A percentile compares a stretch with the other conserved stretches of the same genome.
Conservation (phyloP, 2,329 filamentous ascomycete genomes). For the Lizonia empirigonia region DNA sequence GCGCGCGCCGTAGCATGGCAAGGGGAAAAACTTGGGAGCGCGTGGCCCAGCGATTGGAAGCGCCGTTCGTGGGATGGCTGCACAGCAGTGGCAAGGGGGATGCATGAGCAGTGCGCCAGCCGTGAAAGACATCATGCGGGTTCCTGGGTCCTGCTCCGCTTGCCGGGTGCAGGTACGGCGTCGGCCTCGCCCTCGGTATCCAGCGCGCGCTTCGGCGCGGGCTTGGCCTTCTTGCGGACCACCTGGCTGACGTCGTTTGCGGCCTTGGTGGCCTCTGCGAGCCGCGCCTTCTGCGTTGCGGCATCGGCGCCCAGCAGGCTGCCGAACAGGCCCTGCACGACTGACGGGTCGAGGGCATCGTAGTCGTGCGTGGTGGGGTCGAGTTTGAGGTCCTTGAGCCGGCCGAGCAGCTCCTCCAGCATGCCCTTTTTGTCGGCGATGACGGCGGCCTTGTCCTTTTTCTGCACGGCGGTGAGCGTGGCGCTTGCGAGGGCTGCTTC, state of each 20-base stretch:
- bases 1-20: no score
- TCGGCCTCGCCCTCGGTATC: constrained; percentile 32
- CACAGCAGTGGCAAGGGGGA: no score
- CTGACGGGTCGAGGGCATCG: constrained; percentile 51
- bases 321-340: constrained; percentile 67
- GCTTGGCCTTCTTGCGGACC: constrained; percentile 71
- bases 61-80: no score
- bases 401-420: constrained; percentile 69
- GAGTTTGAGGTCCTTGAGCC: constrained; percentile 71
- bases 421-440: constrained; percentile 79
- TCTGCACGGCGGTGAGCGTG: constrained; percentile 60
- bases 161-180: no score
- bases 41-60: no score
- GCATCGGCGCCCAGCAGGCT: constrained; percentile 67
- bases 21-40: no score
- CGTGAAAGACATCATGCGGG: constrained; percentile 1
- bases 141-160: constrained; percentile 45
- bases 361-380: constrained; percentile 56
- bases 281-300: constrained; percentile 64
- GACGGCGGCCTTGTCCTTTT: constrained; percentile 64
- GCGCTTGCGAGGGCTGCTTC: constrained; percentile 64
- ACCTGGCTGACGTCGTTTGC: constrained; percentile 77
- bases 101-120: no score
- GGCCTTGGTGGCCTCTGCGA: constrained; percentile 73
- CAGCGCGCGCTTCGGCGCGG: constrained; percentile 42